Evolutionary conservation across 441 rosid species (phyloP).

Genomic region (Adansonia madagascariensis): DNA sequence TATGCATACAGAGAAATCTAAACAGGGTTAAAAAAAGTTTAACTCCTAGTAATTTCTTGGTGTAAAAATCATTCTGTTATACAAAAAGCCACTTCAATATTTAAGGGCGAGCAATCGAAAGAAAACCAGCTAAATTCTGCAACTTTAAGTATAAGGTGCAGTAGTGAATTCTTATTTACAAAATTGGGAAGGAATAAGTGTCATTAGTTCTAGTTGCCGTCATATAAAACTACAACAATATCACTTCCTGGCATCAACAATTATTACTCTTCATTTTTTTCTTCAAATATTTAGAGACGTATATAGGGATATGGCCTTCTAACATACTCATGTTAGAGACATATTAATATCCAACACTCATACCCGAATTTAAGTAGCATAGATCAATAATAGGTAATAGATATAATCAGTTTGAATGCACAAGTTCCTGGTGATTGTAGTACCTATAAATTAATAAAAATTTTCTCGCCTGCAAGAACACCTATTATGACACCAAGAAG

Average conservation of each 20-base stretch:
- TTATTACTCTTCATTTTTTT: too few relatives aligned
- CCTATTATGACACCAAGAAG: slow-evolving; percentile 47
- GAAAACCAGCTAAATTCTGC: not conserved
- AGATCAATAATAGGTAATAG: too few relatives aligned
- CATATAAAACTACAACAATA: too few relatives aligned
- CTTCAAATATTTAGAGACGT: too few relatives aligned
- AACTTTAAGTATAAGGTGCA: not conserved
- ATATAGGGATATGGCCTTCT: too few relatives aligned
- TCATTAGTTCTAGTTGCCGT: too few relatives aligned
- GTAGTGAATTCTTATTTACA: not conserved
- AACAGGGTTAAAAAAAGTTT: not conserved
- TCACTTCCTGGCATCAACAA: too few relatives aligned
- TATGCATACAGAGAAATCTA: not conserved
- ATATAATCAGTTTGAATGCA: not conserved
- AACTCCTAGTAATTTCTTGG: not conserved
- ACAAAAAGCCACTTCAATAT: not conserved
- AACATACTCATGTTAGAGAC: too few relatives aligned
- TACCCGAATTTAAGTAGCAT: too few relatives aligned
- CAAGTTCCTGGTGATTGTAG: not conserved
- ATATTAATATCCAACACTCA: too few relatives aligned
- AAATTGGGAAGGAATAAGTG: not conserved
- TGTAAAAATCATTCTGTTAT: not conserved
- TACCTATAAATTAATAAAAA: slow-evolving; percentile 18
- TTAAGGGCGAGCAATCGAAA: not conserved
- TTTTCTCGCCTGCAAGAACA: slow-evolving; percentile 44